Percentiles rank a stretch among this genome's conserved stretches.
Conservation (phyloP, 2,329 filamentous ascomycete genomes). For the Rhinocladiella similis region DNA sequence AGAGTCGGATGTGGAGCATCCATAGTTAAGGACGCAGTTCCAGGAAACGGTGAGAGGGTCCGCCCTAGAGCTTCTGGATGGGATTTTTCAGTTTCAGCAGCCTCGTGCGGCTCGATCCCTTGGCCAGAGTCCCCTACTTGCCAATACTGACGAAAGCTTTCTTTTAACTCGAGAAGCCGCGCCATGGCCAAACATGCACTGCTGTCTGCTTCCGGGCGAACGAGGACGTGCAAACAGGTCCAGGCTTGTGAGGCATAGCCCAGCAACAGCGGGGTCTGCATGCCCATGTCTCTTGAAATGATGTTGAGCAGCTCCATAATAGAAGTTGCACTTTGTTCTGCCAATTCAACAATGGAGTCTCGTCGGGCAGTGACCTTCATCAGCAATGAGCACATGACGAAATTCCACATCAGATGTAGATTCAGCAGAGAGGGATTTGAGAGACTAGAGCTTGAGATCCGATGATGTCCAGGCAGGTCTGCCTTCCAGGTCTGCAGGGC, state of each 20-base stretch:
- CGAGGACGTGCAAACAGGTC: not conserved
- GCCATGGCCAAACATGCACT: not conserved
- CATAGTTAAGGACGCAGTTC: too few relatives aligned
- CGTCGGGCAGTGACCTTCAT: not conserved
- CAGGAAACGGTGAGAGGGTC: too few relatives aligned
- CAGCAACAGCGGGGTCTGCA: not conserved
- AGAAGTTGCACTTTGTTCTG: not conserved
- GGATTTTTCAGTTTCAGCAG: not conserved
- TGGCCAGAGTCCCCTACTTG: not conserved
- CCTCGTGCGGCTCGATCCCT: not conserved
- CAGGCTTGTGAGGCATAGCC: not conserved
- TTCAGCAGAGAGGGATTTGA: not conserved
- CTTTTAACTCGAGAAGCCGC: not conserved
- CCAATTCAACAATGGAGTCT: not conserved
- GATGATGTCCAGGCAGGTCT: not conserved
- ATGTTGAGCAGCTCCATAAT: not conserved
- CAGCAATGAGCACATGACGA: not conserved
- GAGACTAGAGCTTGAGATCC: not conserved
- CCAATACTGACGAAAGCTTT: not conserved
- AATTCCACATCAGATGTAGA: slow-evolving; percentile 3
- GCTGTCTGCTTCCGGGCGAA: not conserved
- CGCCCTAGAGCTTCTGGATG: not conserved
- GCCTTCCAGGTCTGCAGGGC: not conserved
- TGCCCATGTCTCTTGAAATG: not conserved
- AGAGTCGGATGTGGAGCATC: not conserved